Conservation (phyloP, 2,329 filamentous ascomycete species). For the Fusarium duplospermum region DNA sequence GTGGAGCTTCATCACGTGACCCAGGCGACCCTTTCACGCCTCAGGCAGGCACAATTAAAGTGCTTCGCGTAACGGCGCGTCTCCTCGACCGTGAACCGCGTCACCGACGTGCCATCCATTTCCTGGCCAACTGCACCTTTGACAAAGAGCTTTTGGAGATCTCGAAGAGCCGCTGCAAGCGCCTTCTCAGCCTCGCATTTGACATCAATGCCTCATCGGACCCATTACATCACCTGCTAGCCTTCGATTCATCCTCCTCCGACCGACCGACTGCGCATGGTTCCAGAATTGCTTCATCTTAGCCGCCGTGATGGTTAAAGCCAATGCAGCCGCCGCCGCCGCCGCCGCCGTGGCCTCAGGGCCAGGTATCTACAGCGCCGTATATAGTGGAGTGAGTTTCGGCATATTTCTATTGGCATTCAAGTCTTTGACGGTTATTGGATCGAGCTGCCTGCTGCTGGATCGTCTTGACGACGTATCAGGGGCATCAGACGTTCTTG, state of each 20-base stretch:
- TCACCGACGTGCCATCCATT: constrained; percentile 51
- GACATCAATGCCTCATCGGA: constrained; percentile 9
- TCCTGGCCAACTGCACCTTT: constrained; percentile 43
- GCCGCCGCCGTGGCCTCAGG: constrained; percentile 45
- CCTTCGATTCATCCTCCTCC: constrained; percentile 1
- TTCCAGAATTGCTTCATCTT: constrained; percentile 34
- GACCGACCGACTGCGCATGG: constrained; percentile 26
- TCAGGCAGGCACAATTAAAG: constrained; percentile 53
- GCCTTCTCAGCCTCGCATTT: constrained; percentile 17
- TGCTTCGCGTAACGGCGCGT: constrained; percentile 54
- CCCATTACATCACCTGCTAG: neutral
- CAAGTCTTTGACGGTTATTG: neutral
- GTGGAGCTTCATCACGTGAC: constrained; percentile 49
- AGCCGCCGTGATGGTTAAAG: constrained; percentile 61
- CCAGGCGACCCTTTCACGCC: constrained; percentile 32
- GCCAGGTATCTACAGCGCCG: constrained; percentile 73
- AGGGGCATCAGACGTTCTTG: constrained; percentile 6
- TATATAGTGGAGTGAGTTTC: constrained; percentile 73
- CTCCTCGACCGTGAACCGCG: constrained; percentile 49
- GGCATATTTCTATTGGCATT: constrained; percentile 1
- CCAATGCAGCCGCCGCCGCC: constrained; percentile 44
- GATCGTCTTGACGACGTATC: neutral
- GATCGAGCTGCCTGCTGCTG: neutral
- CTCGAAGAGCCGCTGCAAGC: constrained; percentile 22
- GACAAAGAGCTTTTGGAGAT: constrained; percentile 36